Evolutionary conservation across 208 protist species (phyloP).

Genomic region (Crithidia fasciculata): DNA sequence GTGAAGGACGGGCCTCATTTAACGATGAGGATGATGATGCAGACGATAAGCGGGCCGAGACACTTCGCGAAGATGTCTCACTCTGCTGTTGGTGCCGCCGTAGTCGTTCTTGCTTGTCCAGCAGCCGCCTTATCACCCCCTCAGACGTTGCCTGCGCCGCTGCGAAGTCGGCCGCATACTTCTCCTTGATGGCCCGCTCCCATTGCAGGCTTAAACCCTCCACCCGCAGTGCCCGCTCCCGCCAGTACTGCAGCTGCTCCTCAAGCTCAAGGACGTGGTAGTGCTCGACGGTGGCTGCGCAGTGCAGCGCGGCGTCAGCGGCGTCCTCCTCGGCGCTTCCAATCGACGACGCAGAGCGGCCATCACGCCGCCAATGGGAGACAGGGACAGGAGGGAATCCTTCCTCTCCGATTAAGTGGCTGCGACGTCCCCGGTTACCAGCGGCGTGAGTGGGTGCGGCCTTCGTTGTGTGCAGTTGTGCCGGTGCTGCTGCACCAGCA

Average conservation of each 20-base stretch:
- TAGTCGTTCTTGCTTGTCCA: slow-evolving; percentile 19
- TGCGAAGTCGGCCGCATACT: slow-evolving; percentile 19
- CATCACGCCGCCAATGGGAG: neutral
- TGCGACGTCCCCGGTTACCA: neutral
- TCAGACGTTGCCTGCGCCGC: slow-evolving; percentile 25
- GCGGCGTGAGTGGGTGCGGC: neutral
- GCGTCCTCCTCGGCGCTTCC: neutral
- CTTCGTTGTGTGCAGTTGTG: neutral
- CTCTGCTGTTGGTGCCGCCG: neutral
- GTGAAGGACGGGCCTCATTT: neutral
- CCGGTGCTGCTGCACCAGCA: neutral
- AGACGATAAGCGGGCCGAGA: neutral
- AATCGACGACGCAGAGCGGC: neutral
- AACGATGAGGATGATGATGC: neutral
- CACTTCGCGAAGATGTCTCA: neutral
- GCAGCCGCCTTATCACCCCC: slow-evolving; percentile 13
- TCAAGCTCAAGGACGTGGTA: slow-evolving; percentile 35
- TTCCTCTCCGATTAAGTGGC: neutral
- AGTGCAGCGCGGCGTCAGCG: neutral
- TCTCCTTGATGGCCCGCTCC: slow-evolving; percentile 13
- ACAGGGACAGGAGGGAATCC: neutral
- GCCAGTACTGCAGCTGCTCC: slow-evolving; percentile 37
- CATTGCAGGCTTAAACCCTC: slow-evolving; percentile 15
- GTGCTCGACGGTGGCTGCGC: slow-evolving; percentile 14
- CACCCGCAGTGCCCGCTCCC: slow-evolving; percentile 24